Base-by-base conservation (phyloP, 495 filamentous ascomycete genomes). In the Daldinia grandis region DNA sequence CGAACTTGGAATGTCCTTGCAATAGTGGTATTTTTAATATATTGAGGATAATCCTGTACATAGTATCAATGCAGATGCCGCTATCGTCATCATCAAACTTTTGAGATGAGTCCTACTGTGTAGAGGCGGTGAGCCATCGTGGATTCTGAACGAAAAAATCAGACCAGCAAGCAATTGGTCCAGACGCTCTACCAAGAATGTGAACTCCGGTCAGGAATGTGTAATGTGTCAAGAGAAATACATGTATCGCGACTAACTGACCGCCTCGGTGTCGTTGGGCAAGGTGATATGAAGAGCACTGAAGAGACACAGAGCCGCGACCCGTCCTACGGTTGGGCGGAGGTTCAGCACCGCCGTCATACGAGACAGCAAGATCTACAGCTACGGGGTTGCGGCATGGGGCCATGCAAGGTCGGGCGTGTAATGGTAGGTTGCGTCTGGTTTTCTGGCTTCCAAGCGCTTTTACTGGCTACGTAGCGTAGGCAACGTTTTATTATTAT, bases 351-450 rank as follows among this genome's bases (percentile, higher is more conserved):
- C 62, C 61, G 61, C 61, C 61, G 70, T 68, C 56, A 56, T 62
- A 63, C 64, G 69, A 68, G 35, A 59, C 30, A 53, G 40, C 42
- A 44, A 73, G 70, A 73, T 73, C 70, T 73, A 66, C 70, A 66
- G 24, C 33, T 60, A 69, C 61, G 55, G 61, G 65, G 61, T 37
- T 62, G 61, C 30, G 42, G 51, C 59, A 70, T 69, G 63, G 71
- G 62, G 58, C 71, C 42, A 73, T 74, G 66, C 71, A 70, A 66
- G 63, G 62, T 67, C 59, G 67, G 50, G 71, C 67, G 71, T 73
- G 71, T 73, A 73, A 73, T 70, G 71, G 71, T 55, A 69, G 58
- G 71, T 70, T 73, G 61, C 61, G 56, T 69, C 30, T 66, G 51
- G 61, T 33, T 44, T 64, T 25, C 57, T 59, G 51, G 56, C 50